These are phyloP conservation scores for Spinacia oleracea DNA, from an alignment of 179 eudicot genomes.

Conservation along the genomic window DNA sequence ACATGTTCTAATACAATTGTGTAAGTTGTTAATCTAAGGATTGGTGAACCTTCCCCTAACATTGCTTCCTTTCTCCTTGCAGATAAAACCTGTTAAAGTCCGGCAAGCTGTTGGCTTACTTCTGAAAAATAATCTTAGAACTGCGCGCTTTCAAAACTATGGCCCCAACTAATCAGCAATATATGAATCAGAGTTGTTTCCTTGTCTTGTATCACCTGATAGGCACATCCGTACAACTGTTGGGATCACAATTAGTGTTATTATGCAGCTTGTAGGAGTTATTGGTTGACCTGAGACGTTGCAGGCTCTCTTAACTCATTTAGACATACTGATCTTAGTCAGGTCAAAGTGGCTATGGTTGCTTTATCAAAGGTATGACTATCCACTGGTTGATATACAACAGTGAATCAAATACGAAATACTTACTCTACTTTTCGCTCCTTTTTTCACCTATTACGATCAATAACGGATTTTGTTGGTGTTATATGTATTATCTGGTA, in stretches of 20 bases:
- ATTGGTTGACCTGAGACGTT: slow-evolving; percentile 81
- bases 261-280: slow-evolving; percentile 83
- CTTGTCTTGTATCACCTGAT: slow-evolving; percentile 83
- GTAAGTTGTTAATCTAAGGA: no score
- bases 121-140: slow-evolving; percentile 82
- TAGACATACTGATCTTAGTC: slow-evolving; percentile 73
- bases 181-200: slow-evolving; percentile 71
- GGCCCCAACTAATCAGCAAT: slow-evolving; percentile 67
- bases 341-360: slow-evolving; percentile 99
- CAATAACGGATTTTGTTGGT: no score
- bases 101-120: slow-evolving; percentile 97
- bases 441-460: no score
- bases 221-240: slow-evolving; percentile 79
- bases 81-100: slow-evolving; percentile 79
- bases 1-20: no score
- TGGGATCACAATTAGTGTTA: slow-evolving; percentile 80
- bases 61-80: slow-evolving; percentile 22
- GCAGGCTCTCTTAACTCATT: slow-evolving; percentile 63
- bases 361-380: slow-evolving; percentile 90
- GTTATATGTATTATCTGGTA: no score
- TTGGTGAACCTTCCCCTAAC: neutral
- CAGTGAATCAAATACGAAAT: neutral
- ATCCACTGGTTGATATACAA: neutral
- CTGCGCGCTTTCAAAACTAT: slow-evolving; percentile 56
- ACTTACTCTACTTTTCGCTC: no score